Base-by-base conservation (phyloP, 2,329 filamentous ascomycete genomes). In the Ophiocordyceps robertsii region DNA sequence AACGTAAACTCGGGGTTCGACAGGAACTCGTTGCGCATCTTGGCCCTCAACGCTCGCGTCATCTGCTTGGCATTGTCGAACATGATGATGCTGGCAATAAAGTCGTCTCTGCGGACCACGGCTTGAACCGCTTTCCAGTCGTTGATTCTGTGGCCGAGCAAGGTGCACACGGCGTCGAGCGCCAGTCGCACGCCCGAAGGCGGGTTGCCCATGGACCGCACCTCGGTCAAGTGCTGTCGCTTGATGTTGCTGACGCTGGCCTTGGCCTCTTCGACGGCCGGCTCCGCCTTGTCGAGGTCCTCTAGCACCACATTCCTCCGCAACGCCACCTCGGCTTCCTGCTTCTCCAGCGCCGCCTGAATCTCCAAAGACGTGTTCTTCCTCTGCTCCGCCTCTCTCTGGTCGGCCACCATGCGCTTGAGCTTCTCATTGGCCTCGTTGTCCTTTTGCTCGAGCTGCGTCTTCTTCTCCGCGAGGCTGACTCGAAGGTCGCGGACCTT, bases 191-290 rank as follows among this genome's bases (percentile, higher is more conserved):
- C 93, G 70, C 88, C 87, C 51, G 80, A 73, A 9, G 92, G 92
- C 7, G 92, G 92, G 54, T 87, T 93, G 51, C 81, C 80, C 92
- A 98, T 96, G 50, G 90, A 95, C 58, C 92, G 80, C 40, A 98
- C 90, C 78, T 98, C 92, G 12, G 89, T 95, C 50, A 98, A 73
- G 62, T 98, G 92, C 60, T 95, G 88, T 58, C 84, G 80, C 70
- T 96, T 98, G 69, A 98, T 98, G 69, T 93, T 95, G 68, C 85
- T 92, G 62, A 98, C 93, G 65, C 89, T 95, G 60, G 88, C 86
- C 67, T 92, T 86, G 39, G 92, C 92, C 62, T 94, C 88, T 47
- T 84, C 67, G 43, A 98, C 92, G 39, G 92, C 92, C 9, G 92
- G 92, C 59, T 96, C 90, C 13, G 92, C 92, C 57, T 79, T 82